A percentile compares a stretch with the other conserved stretches of the same genome.
phyloP scores from a whole-genome alignment of 169 alveolate species.

The Babesia ovis region DNA sequence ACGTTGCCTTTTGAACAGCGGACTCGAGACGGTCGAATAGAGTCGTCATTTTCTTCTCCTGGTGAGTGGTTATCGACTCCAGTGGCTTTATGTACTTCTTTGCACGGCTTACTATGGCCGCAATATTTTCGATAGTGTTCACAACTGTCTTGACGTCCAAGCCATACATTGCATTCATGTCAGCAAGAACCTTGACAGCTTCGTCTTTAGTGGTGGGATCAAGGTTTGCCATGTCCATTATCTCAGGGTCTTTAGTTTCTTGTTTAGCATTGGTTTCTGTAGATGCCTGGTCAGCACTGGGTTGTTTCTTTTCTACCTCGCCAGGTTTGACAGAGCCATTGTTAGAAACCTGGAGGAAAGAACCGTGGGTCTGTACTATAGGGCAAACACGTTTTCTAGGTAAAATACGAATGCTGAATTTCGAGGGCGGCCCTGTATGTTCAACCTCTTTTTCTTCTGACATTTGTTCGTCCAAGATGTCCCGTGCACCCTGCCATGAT shows the following conservation, averaged over 20 bases:
- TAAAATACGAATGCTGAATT: conserved; percentile 54
- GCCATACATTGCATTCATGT: conserved; percentile 85
- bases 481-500: conserved; percentile 71
- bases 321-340: background rate
- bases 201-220: conserved; percentile 58
- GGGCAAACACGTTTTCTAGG: conserved; percentile 60
- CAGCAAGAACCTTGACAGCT: conserved; percentile 53
- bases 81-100: conserved; percentile 84
- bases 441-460: conserved; percentile 61
- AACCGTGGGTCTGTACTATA: conserved; percentile 57
- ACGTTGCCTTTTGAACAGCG: conserved; percentile 73
- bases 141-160: conserved; percentile 80
- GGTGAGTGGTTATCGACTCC: conserved; percentile 78
- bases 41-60: conserved; percentile 72
- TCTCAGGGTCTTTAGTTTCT: background rate
- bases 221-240: conserved; percentile 1
- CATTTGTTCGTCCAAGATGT: conserved; percentile 58
- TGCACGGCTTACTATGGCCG: conserved; percentile 76
- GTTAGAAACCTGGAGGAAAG: conserved; percentile 45
- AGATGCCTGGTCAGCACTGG: background rate
- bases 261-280: background rate
- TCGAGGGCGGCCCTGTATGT: conserved; percentile 62
- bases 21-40: conserved; percentile 79
- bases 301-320: background rate
- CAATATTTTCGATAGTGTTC: conserved; percentile 82